Percentiles rank a stretch among this genome's conserved stretches.
phyloP scores from a whole-genome alignment of 2,329 filamentous ascomycete genomes.

The Epicoccum nigrum region DNA sequence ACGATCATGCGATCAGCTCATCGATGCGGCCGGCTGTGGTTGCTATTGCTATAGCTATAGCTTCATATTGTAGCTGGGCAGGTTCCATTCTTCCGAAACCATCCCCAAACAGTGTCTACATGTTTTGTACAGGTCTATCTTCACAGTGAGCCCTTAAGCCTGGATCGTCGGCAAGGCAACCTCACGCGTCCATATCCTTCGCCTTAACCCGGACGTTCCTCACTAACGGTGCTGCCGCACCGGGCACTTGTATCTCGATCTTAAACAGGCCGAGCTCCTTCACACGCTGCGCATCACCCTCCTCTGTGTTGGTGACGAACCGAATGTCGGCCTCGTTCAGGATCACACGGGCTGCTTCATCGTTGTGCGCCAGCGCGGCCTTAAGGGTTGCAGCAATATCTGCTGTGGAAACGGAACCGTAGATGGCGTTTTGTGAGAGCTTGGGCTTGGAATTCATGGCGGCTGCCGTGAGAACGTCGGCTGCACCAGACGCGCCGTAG shows the following conservation, averaged over 20 bases:
- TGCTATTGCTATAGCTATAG: too few relatives aligned
- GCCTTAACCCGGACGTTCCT: conserved; percentile 43
- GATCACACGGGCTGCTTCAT: conserved; percentile 58
- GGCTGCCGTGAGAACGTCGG: conserved; percentile 45
- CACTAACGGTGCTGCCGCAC: conserved; percentile 47
- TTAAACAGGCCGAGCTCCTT: conserved; percentile 61
- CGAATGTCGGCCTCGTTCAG: conserved; percentile 58
- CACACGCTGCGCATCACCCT: conserved; percentile 52
- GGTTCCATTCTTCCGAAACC: conserved; percentile 35
- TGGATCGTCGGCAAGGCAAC: conserved; percentile 5
- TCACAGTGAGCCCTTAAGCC: conserved; percentile 29
- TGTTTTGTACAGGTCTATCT: conserved; percentile 35
- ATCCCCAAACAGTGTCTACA: conserved; percentile 21
- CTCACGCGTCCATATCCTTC: conserved; percentile 32
- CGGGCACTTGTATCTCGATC: conserved; percentile 58
- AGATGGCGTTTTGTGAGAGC: conserved; percentile 48
- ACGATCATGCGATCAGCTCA: conserved; percentile 8
- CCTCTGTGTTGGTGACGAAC: conserved; percentile 52
- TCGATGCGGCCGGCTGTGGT: conserved; percentile 25
- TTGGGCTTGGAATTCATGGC: conserved; percentile 39
- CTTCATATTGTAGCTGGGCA: conserved; percentile 18
- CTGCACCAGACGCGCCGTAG: conserved; percentile 43
- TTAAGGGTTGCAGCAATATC: conserved; percentile 59
- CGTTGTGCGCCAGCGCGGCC: conserved; percentile 56
- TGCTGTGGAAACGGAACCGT: conserved; percentile 61